phyloP scores from a whole-genome alignment of 371 early-diverging fungal species.

The Catenaria anguillulae region DNA sequence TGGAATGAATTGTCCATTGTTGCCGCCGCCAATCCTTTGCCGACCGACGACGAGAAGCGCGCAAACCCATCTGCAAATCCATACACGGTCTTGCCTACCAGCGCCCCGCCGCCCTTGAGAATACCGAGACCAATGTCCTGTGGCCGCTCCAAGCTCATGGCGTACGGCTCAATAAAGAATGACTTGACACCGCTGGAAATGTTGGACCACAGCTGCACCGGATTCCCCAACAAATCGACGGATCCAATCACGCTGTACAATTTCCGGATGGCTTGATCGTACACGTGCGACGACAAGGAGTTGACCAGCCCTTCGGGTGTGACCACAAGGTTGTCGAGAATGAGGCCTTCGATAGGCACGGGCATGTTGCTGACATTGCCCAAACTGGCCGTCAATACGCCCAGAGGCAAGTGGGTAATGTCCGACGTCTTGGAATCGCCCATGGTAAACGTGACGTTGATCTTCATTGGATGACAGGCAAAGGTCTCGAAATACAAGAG shows the following conservation, averaged over 20 bases:
- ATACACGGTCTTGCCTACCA: constrained; percentile 90
- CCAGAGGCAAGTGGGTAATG: constrained; percentile 34
- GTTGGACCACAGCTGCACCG: constrained; percentile 89
- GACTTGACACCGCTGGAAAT: constrained; percentile 88
- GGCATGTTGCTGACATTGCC: constrained; percentile 93
- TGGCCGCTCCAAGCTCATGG: constrained; percentile 52
- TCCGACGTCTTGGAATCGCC: constrained; percentile 8
- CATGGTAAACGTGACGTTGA: constrained; percentile 70
- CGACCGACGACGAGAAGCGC: constrained; percentile 86
- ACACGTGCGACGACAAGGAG: constrained; percentile 66
- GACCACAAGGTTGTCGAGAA: constrained; percentile 73
- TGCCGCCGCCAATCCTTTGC: constrained; percentile 85
- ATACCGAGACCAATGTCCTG: constrained; percentile 90
- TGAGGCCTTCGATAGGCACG: constrained; percentile 74
- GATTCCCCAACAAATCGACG: constrained; percentile 94
- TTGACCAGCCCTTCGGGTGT: constrained; percentile 60
- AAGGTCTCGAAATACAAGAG: constrained; percentile 87
- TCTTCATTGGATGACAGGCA: constrained; percentile 82
- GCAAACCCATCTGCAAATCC: constrained; percentile 89
- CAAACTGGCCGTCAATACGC: constrained; percentile 89
- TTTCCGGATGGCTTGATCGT: constrained; percentile 78
- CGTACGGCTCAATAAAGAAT: constrained; percentile 95
- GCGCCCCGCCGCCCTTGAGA: constrained; percentile 80
- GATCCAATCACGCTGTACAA: constrained; percentile 87
- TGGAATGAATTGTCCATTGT: constrained; percentile 90